A percentile compares a stretch with the other conserved stretches of the same genome.
phyloP scores from a whole-genome alignment of 768 basidiomycete genomes.

The Xerocomus spinulosus region DNA sequence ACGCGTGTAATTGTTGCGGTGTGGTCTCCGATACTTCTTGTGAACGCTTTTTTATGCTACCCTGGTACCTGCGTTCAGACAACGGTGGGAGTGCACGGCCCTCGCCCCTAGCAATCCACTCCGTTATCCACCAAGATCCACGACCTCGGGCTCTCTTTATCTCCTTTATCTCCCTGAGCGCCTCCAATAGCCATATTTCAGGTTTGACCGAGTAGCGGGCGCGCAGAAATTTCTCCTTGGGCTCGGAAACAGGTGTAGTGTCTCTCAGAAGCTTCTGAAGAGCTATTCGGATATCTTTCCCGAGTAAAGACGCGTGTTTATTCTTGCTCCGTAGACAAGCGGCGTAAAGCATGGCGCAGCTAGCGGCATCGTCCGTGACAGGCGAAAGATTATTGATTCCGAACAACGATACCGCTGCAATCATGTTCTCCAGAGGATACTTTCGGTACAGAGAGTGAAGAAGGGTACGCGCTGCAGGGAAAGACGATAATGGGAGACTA shows the following conservation, averaged over 20 bases:
- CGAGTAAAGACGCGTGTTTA: conserved; percentile 37
- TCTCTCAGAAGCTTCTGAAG: conserved; percentile 33
- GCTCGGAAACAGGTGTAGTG: conserved; percentile 15
- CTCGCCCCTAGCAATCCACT: conserved; percentile 23
- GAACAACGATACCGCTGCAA: conserved; percentile 52
- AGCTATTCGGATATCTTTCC: conserved; percentile 38
- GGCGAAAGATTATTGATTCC: conserved; percentile 50
- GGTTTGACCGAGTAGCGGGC: conserved; percentile 31
- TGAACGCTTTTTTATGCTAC: conserved; percentile 4
- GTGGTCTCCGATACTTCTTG: not conserved
- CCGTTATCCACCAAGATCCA: conserved; percentile 25
- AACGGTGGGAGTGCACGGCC: conserved; percentile 19
- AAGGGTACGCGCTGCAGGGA: conserved; percentile 50
- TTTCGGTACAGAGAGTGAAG: conserved; percentile 50
- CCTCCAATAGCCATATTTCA: conserved; percentile 35
- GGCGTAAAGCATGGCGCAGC: conserved; percentile 51
- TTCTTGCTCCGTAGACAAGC: conserved; percentile 49
- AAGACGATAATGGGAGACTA: conserved; percentile 44
- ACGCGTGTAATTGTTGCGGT: conserved; percentile 9
- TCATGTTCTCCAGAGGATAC: conserved; percentile 43
- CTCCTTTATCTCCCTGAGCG: conserved; percentile 34
- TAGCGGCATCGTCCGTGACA: conserved; percentile 50
- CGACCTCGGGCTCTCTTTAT: conserved; percentile 28
- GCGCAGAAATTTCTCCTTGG: conserved; percentile 15
- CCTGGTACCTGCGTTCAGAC: conserved; percentile 12